These are phyloP conservation scores for Mycena capillaripes DNA, from an alignment of 768 basidiomycete genomes.

Conservation along the genomic window DNA sequence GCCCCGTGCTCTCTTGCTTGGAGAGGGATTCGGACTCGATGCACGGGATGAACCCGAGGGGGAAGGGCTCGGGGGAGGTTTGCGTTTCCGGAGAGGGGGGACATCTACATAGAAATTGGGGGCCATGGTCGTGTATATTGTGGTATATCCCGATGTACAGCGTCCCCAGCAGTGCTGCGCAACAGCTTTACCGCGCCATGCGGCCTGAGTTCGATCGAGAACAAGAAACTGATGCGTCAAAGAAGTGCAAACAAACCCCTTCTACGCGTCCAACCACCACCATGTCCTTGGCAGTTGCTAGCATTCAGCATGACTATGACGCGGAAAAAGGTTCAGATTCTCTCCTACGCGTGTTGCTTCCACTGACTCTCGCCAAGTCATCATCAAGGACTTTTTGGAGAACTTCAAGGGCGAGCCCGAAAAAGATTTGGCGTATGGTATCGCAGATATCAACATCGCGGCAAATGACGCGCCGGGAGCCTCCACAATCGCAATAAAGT, in stretches of 20 bases:
- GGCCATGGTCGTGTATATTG: neutral
- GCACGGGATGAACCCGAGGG: constrained; percentile 9
- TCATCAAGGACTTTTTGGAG: constrained; percentile 79
- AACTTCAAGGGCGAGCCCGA: constrained; percentile 71
- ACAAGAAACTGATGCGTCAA: neutral
- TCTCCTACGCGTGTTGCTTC: neutral
- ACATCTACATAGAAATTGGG: neutral
- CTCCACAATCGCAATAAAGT: constrained; percentile 70
- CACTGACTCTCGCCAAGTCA: constrained; percentile 57
- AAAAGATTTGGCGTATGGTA: constrained; percentile 75
- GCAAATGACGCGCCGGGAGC: constrained; percentile 51
- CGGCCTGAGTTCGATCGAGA: neutral
- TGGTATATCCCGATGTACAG: neutral
- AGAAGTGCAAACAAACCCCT: constrained; percentile 35
- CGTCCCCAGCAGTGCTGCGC: neutral
- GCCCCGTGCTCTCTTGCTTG: constrained; percentile 8
- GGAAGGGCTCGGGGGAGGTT: neutral
- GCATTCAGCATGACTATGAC: constrained; percentile 75
- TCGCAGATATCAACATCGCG: constrained; percentile 81
- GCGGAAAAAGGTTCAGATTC: constrained; percentile 72
- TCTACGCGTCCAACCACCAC: constrained; percentile 49
- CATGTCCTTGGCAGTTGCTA: constrained; percentile 77
- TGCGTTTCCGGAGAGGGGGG: constrained; percentile 19
- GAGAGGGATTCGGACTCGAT: constrained; percentile 24
- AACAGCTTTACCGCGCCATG: neutral